phyloP scores from a whole-genome alignment of 2,329 filamentous ascomycete species.

The Cyclaneusma minus region DNA sequence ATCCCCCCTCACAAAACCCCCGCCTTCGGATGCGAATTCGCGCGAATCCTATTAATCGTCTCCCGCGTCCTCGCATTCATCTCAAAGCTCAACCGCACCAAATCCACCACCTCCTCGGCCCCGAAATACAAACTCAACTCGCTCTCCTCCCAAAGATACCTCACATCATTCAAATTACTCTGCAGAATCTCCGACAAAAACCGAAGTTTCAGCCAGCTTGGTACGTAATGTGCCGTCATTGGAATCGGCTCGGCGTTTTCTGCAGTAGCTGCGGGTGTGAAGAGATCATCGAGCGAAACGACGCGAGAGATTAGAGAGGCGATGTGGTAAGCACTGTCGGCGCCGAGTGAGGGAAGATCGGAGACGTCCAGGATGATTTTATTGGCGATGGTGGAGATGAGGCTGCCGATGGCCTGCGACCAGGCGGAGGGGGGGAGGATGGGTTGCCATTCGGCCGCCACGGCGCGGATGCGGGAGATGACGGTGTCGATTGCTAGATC shows the following conservation, averaged over 20 bases:
- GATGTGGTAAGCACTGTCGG: constrained; percentile 47
- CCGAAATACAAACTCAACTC: constrained; percentile 49
- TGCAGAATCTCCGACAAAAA: constrained; percentile 50
- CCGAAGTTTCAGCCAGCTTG: constrained; percentile 46
- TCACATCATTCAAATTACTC: constrained; percentile 48
- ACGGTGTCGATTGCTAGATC: constrained; percentile 36
- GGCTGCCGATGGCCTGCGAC: constrained; percentile 44
- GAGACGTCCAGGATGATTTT: constrained; percentile 46
- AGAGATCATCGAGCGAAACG: constrained; percentile 44
- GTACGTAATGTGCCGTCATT: constrained; percentile 42
- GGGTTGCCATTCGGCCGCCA: constrained; percentile 39
- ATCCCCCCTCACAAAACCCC: too few species aligned
- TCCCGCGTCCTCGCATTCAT: constrained; percentile 43
- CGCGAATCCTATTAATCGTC: constrained; percentile 40
- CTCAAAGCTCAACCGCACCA: constrained; percentile 49
- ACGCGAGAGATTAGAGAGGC: constrained; percentile 40
- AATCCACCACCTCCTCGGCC: constrained; percentile 42
- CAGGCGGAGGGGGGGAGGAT: constrained; percentile 45
- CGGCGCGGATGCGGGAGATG: constrained; percentile 32
- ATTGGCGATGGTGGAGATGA: constrained; percentile 40
- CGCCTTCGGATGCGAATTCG: constrained; percentile 27
- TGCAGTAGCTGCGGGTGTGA: constrained; percentile 28
- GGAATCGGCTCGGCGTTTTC: constrained; percentile 27
- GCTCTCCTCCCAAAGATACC: constrained; percentile 48
- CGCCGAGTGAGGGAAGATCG: constrained; percentile 43